Conservation (phyloP, 2,329 filamentous ascomycete genomes). For the Ophiostoma quercus region DNA sequence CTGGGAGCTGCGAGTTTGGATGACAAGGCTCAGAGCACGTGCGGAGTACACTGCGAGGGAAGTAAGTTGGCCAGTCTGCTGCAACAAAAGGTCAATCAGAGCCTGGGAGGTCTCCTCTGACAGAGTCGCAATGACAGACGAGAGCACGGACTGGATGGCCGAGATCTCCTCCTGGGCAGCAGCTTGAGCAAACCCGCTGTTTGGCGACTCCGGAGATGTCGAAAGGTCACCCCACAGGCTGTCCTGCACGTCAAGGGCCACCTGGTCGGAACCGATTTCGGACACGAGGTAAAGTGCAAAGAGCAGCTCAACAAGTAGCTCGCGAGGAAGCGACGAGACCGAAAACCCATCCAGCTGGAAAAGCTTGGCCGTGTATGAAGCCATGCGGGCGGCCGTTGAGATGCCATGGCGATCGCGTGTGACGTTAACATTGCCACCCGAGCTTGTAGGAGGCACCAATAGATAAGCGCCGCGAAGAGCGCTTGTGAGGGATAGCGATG, state of each 20-base stretch:
- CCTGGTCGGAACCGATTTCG: constrained; percentile 51
- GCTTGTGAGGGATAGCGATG: constrained; percentile 68
- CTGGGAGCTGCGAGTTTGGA: constrained; percentile 40
- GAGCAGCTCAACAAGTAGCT: constrained; percentile 46
- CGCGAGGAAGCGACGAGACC: constrained; percentile 38
- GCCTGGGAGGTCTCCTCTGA: constrained; percentile 27
- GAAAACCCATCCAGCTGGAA: constrained; percentile 41
- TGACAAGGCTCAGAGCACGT: constrained; percentile 46
- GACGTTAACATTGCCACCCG: constrained; percentile 31
- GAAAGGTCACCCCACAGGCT: constrained; percentile 45
- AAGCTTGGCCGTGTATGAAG: constrained; percentile 61
- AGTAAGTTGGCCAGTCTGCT: constrained; percentile 40
- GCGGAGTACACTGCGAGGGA: constrained; percentile 49
- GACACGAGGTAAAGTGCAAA: constrained; percentile 48
- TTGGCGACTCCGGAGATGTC: constrained; percentile 28
- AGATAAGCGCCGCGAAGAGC: constrained; percentile 65
- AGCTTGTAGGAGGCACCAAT: constrained; percentile 39
- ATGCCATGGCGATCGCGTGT: constrained; percentile 62
- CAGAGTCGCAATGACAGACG: constrained; percentile 33
- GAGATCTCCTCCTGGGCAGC: constrained; percentile 44
- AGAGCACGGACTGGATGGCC: constrained; percentile 38
- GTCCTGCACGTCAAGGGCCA: constrained; percentile 41
- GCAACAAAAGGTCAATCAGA: constrained; percentile 43
- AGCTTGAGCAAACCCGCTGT: constrained; percentile 31
- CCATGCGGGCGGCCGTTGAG: constrained; percentile 69